phyloP scores from a whole-genome alignment of 2,329 filamentous ascomycete species.

The Ophiostoma quercus region DNA sequence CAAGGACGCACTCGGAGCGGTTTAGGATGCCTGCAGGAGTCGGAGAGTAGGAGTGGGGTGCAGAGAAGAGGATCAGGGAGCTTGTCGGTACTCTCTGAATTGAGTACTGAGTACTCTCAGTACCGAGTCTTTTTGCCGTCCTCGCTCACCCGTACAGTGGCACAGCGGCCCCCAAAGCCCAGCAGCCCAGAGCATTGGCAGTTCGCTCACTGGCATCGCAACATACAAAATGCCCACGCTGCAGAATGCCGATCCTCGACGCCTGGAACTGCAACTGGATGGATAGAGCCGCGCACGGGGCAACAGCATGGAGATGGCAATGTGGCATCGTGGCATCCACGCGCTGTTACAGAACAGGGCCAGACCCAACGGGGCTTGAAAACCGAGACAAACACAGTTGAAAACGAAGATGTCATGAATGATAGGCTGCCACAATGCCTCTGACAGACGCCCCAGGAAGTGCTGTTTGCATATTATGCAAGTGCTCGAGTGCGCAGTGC shows the following conservation, averaged over 20 bases:
- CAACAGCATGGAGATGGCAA: neutral
- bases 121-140: neutral
- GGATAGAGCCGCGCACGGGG: neutral
- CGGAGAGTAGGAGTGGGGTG: neutral
- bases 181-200: neutral
- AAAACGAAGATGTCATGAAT: neutral
- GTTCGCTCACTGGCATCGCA: neutral
- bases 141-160: neutral
- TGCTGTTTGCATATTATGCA: neutral
- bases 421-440: neutral
- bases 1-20: constrained; percentile 6
- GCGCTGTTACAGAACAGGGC: neutral
- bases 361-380: neutral
- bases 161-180: neutral
- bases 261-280: neutral
- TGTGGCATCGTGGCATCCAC: constrained; percentile 3
- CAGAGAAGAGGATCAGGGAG: neutral
- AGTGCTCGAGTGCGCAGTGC: neutral
- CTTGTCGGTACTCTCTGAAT: neutral
- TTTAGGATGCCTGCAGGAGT: neutral
- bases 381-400: too few species aligned
- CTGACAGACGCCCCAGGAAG: neutral
- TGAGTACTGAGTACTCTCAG: too few species aligned
- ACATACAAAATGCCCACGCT: neutral
- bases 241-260: neutral